A percentile compares a stretch with the other conserved stretches of the same genome.
phyloP scores from a whole-genome alignment of 345 rosid genomes.

The Dipteronia dyeriana region DNA sequence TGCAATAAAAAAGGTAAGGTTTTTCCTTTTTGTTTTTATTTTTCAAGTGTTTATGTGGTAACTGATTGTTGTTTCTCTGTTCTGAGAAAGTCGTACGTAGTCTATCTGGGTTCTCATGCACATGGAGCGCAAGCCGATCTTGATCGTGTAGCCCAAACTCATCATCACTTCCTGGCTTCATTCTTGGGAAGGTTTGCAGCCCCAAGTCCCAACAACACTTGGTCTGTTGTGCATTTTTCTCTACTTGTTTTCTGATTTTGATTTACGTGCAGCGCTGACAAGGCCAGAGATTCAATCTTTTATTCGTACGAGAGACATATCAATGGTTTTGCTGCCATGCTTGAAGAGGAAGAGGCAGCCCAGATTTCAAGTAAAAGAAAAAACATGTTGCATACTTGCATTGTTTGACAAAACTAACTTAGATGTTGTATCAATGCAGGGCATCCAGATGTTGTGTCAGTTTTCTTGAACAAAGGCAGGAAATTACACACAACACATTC shows the following conservation, averaged over 20 bases:
- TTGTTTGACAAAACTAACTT: too few species aligned
- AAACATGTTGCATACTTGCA: neutral
- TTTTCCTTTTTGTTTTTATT: neutral
- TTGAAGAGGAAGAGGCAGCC: slow-evolving; percentile 51
- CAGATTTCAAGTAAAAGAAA: slow-evolving; percentile 37
- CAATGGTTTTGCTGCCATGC: slow-evolving; percentile 59
- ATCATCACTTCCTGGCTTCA: slow-evolving; percentile 51
- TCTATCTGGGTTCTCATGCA: slow-evolving; percentile 73
- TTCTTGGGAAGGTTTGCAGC: slow-evolving; percentile 55
- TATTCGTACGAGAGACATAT: slow-evolving; percentile 51
- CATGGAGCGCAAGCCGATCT: slow-evolving; percentile 45
- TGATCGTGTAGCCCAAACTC: slow-evolving; percentile 39
- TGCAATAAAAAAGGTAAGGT: slow-evolving; percentile 46
- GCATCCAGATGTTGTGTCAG: slow-evolving; percentile 49
- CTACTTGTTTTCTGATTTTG: neutral
- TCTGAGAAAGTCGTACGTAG: slow-evolving; percentile 49
- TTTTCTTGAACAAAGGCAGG: slow-evolving; percentile 41
- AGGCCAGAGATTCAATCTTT: slow-evolving; percentile 48
- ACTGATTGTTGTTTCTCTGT: neutral
- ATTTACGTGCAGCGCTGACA: slow-evolving; percentile 29
- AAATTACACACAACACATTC: slow-evolving; percentile 58
- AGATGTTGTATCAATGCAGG: slow-evolving; percentile 27
- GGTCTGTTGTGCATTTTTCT: neutral
- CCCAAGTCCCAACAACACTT: neutral
- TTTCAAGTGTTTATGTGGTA: neutral